These are phyloP conservation scores for Arthrobotrys iridis DNA, from an alignment of 2,329 filamentous ascomycete species.

Conservation along the genomic window DNA sequence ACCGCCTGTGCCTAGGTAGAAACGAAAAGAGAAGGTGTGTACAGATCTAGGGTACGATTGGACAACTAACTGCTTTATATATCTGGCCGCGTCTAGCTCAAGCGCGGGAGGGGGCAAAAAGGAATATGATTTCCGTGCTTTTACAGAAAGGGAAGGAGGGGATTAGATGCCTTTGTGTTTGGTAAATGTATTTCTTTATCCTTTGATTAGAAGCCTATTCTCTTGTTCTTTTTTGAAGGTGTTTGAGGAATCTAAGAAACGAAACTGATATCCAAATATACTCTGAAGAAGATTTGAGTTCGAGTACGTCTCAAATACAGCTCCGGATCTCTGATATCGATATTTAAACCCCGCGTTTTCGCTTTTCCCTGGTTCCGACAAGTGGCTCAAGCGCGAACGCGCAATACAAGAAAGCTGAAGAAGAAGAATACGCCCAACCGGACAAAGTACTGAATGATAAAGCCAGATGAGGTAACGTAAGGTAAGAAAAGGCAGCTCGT, in stretches of 20 bases:
- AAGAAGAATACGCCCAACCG: constrained; percentile 17
- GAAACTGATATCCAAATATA: constrained; percentile 34
- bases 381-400: constrained; percentile 18
- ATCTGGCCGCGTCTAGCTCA: constrained; percentile 25
- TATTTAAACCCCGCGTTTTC: constrained; percentile 13
- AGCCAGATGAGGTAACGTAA: constrained; percentile 28
- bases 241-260: constrained; percentile 28
- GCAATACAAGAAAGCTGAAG: constrained; percentile 30
- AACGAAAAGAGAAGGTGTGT: constrained; percentile 21
- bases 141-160: constrained; percentile 25
- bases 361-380: constrained; percentile 38
- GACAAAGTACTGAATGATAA: constrained; percentile 43
- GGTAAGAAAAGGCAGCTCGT: constrained; percentile 23
- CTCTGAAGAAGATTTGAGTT: constrained; percentile 15
- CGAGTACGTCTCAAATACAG: constrained; percentile 40
- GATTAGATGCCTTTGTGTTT: constrained; percentile 13
- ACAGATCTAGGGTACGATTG: constrained; percentile 21
- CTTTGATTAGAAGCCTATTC: constrained; percentile 32
- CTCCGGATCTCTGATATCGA: constrained; percentile 42
- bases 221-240: constrained; percentile 33
- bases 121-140: constrained; percentile 35
- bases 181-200: constrained; percentile 19
- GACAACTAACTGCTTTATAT: constrained; percentile 1
- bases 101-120: constrained; percentile 30
- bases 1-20: constrained; percentile 9